Percentiles rank a stretch among this genome's conserved stretches.
phyloP scores from a whole-genome alignment of 345 rosid species.

The Streptanthus diversifolius region DNA sequence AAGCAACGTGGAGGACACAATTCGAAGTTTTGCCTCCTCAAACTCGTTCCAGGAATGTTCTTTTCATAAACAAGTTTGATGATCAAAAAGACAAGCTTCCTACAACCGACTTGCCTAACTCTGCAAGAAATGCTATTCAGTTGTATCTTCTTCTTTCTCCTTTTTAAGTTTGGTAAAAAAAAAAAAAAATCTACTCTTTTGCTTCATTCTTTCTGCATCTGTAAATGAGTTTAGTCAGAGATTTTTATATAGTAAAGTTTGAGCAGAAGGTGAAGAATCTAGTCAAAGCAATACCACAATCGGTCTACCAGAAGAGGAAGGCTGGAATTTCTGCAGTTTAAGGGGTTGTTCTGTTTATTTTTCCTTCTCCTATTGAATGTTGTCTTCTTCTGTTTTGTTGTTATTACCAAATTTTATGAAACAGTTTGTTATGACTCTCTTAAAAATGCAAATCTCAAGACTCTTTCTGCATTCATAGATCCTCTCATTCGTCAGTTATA shows the following conservation, averaged over 20 bases:
- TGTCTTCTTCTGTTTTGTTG: background rate
- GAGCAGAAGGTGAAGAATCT: slow-evolving; percentile 18
- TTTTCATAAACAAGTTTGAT: slow-evolving; percentile 15
- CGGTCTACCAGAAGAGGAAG: slow-evolving; percentile 26
- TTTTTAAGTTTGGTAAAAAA: slow-evolving; percentile 16
- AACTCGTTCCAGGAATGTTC: slow-evolving; percentile 11
- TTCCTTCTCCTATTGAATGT: background rate
- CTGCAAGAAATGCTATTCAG: slow-evolving; percentile 16
- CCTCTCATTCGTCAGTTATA: background rate
- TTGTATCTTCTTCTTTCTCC: slow-evolving; percentile 20
- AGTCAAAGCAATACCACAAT: background rate
- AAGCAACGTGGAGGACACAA: slow-evolving; percentile 15
- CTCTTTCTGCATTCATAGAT: background rate
- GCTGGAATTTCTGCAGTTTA: slow-evolving; percentile 5
- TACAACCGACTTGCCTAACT: slow-evolving; percentile 7
- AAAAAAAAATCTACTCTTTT: background rate
- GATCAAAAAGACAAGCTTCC: slow-evolving; percentile 15
- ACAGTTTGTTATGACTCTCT: background rate
- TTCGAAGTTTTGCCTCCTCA: slow-evolving; percentile 3
- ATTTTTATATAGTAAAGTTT: slow-evolving; percentile 30
- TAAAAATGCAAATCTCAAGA: background rate
- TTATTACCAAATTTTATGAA: background rate
- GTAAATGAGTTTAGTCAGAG: slow-evolving; percentile 37
- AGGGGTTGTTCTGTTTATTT: background rate
- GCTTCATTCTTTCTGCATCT: slow-evolving; percentile 18